A percentile compares a stretch with the other conserved stretches of the same genome.
These are phyloP conservation scores for Chlorella sp. DNA, from an alignment of 139 green algal genomes.

Conservation along the genomic window DNA sequence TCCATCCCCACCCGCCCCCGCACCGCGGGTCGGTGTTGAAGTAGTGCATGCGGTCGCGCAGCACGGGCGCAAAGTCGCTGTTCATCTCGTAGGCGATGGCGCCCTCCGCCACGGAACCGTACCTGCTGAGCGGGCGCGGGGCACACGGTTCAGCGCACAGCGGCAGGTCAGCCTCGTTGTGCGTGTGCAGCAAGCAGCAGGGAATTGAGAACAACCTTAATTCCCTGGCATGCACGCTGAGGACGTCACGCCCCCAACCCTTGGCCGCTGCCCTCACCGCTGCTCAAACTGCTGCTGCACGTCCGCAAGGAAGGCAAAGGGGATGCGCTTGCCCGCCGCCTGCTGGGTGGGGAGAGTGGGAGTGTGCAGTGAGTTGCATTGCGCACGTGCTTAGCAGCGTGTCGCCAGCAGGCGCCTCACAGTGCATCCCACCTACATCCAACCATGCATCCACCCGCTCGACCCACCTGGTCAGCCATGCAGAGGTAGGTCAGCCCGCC, in stretches of 20 bases:
- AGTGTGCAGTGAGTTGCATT: too few relatives aligned
- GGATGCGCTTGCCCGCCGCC: constrained; percentile 79
- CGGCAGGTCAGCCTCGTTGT: too few relatives aligned
- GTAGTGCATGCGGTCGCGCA: constrained; percentile 80
- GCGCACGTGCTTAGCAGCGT: too few relatives aligned
- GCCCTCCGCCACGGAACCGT: constrained; percentile 57
- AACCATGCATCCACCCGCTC: constrained; percentile 29
- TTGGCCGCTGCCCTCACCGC: too few relatives aligned
- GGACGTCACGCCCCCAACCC: too few relatives aligned
- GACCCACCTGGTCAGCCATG: constrained; percentile 86
- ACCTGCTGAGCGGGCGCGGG: constrained; percentile 1
- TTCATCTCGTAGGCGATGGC: constrained; percentile 93
- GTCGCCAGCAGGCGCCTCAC: too few relatives aligned
- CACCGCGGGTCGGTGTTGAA: constrained; percentile 76
- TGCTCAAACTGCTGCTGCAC: constrained; percentile 74
- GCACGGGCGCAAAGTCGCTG: constrained; percentile 79
- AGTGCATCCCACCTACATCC: too few relatives aligned
- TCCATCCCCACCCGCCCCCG: too few relatives aligned
- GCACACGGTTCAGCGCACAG: too few relatives aligned
- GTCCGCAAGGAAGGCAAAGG: constrained; percentile 94
- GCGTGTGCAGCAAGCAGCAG: too few relatives aligned
- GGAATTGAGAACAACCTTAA: too few relatives aligned
- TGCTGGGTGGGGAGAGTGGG: constrained; percentile 32
- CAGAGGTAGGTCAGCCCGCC: constrained; percentile 87
- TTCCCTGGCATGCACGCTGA: too few relatives aligned